Evolutionary conservation across 805 yeast genomes (phyloP).

Genomic region (Saccharomyces kudriavzevii): DNA sequence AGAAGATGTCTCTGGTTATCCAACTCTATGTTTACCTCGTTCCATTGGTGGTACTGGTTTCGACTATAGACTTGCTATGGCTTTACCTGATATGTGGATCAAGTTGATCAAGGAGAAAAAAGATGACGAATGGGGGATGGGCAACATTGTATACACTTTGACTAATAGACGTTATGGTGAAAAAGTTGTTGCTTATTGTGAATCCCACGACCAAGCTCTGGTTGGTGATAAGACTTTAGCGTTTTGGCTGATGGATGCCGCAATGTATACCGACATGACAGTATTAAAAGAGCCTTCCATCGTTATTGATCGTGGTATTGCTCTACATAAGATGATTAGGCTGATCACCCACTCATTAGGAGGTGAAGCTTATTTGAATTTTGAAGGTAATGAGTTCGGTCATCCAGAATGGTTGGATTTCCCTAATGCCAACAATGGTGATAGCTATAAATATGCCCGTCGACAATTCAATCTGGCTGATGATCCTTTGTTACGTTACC

Average conservation of each 20-base stretch:
- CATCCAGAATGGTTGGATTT: slow-evolving; percentile 99
- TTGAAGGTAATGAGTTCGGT: slow-evolving; percentile 97
- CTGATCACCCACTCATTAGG: slow-evolving; percentile 84
- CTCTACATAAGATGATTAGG: slow-evolving; percentile 86
- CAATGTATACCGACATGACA: slow-evolving; percentile 95
- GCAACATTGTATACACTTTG: slow-evolving; percentile 66
- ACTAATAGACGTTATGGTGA: slow-evolving; percentile 85
- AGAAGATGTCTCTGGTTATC: slow-evolving; percentile 97
- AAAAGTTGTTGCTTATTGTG: slow-evolving; percentile 84
- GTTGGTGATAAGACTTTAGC: slow-evolving; percentile 96
- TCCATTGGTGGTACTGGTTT: slow-evolving; percentile 82
- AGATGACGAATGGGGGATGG: slow-evolving; percentile 92
- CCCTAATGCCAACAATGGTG: slow-evolving; percentile 82
- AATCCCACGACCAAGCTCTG: slow-evolving; percentile 93
- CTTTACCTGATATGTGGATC: slow-evolving; percentile 98
- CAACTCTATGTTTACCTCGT: slow-evolving; percentile 78
- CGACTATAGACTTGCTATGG: slow-evolving; percentile 92
- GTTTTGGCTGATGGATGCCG: slow-evolving; percentile 97
- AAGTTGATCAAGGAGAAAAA: slow-evolving; percentile 72
- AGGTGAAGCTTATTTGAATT: slow-evolving; percentile 92
- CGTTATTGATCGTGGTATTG: slow-evolving; percentile 78
- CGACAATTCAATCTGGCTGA: slow-evolving; percentile 85
- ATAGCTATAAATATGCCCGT: slow-evolving; percentile 88
- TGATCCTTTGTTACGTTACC: slow-evolving; percentile 74
- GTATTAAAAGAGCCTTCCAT: slow-evolving; percentile 63